Percentiles rank a stretch among this genome's conserved stretches.
Evolutionary conservation across 768 basidiomycete species (phyloP).

Genomic region (Clathrus columnatus): DNA sequence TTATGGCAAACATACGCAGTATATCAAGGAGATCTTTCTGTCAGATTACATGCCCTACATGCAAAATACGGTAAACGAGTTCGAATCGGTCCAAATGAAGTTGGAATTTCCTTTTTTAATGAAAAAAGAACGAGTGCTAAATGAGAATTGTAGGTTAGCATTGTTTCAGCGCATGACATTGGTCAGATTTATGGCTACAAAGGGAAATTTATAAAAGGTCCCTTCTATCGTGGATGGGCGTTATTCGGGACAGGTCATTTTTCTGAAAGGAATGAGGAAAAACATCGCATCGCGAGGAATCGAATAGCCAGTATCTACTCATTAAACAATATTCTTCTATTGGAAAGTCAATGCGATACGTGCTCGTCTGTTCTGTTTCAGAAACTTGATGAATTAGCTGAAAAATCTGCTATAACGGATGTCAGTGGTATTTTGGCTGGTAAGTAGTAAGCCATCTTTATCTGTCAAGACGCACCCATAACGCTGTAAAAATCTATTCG

Average conservation of each 20-base stretch:
- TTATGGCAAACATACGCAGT: constrained; percentile 7
- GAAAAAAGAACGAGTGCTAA: neutral
- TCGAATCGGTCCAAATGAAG: constrained; percentile 10
- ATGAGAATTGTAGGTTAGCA: neutral
- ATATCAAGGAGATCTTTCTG: neutral
- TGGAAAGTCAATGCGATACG: constrained; percentile 1
- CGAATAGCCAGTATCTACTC: constrained; percentile 3
- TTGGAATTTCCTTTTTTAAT: neutral
- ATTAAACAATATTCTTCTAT: neutral
- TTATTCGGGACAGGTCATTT: constrained; percentile 5
- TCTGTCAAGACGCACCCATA: neutral
- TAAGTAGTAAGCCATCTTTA: no score
- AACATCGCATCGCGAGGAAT: neutral
- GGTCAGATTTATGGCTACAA: neutral
- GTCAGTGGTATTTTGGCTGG: neutral
- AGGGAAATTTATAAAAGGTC: constrained; percentile 1
- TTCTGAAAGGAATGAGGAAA: constrained; percentile 2
- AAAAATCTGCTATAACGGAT: neutral
- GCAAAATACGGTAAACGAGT: constrained; percentile 1
- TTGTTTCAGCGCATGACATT: constrained; percentile 2
- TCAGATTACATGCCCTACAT: neutral
- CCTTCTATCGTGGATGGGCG: constrained; percentile 4
- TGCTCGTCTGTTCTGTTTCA: neutral
- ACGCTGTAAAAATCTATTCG: neutral
- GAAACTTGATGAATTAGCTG: neutral